Base-by-base conservation (phyloP, 495 filamentous ascomycete genomes). In the Xylaria telfairii region DNA sequence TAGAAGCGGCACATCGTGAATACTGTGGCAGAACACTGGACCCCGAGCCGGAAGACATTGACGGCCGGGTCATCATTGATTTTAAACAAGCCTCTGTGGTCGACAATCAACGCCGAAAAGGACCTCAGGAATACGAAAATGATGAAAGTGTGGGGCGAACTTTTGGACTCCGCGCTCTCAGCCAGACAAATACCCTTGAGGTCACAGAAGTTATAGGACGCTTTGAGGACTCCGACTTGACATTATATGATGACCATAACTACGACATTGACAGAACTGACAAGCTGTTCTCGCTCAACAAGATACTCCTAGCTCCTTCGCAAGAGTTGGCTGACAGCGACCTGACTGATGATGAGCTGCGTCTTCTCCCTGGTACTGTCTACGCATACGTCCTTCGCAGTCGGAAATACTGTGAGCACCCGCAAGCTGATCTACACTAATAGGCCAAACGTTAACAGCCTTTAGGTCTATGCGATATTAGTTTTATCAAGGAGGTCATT, bases 321-420 rank as follows among this genome's bases (percentile, higher is more conserved):
- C 67, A 69, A 24, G 67, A 69, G 54, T 5, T 69, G 41, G 60
- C 2, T 47, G 57, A 30, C 4, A 41, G 51, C 21, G 67, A 69
- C n/a, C 39, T 69, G 17, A 26, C 37, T 46, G 67, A 69, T 21
- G 67, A 69, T 4, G 67, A 69, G 37, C 41, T 69, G 15, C 54
- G 53, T 32, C 67, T 69, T n/a, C 67, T 69, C 34, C 67, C 67
- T 30, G 67, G 67, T 0, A 30, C 34, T 8, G 54, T 69, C 10
- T 69, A 61, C 41, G 67, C 67, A 69, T 69, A 69, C 42, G 41
- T 69, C 39, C 54, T 69, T 17, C 53, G 67, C 24, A 69, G 67
- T 21, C 54, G 67, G 39, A 69, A 62, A 49, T 69, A 69, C 44
- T 69, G 67, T 69, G 37, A 69, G 67, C 51, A 41, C 12, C 12